Percentiles rank a stretch among this genome's conserved stretches.
Conservation (phyloP, 2,329 filamentous ascomycete genomes). For the Teratosphaeriaceae sp. region DNA sequence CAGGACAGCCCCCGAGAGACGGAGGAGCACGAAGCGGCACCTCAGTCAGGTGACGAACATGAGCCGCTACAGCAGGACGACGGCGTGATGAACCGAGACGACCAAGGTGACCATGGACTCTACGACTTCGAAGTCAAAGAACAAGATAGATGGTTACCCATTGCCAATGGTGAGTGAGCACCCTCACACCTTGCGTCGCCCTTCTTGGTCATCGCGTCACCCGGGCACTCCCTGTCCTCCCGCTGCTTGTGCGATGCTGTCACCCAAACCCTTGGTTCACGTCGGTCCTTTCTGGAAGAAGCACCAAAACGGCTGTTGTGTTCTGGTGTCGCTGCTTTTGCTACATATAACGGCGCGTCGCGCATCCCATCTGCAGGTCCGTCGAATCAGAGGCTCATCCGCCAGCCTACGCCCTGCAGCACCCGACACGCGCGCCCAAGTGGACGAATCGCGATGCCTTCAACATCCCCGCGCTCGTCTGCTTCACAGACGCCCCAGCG, state of each 20-base stretch:
- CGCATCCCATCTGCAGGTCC: conserved; percentile 41
- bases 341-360: conserved; percentile 36
- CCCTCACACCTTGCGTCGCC: conserved; percentile 14
- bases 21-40: conserved; percentile 69
- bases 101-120: conserved; percentile 70
- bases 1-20: conserved; percentile 63
- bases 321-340: conserved; percentile 19
- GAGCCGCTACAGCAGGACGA: conserved; percentile 66
- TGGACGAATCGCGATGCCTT: conserved; percentile 38
- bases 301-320: conserved; percentile 25
- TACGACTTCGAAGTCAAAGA: conserved; percentile 99
- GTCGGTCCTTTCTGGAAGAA: conserved; percentile 7
- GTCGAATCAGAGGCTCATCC: conserved; percentile 40
- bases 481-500: conserved; percentile 21
- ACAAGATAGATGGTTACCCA: conserved; percentile 98
- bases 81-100: conserved; percentile 25
- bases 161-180: conserved; percentile 92
- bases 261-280: neutral
- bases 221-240: conserved; percentile 16
- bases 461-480: conserved; percentile 30
- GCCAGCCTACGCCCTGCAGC: conserved; percentile 29
- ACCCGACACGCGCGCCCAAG: conserved; percentile 24
- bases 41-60: conserved; percentile 81
- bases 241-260: conserved; percentile 20
- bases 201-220: conserved; percentile 13